These are phyloP conservation scores for Pythium phragmiticola DNA, from an alignment of 352 stramenopile genomes.

Conservation along the genomic window DNA sequence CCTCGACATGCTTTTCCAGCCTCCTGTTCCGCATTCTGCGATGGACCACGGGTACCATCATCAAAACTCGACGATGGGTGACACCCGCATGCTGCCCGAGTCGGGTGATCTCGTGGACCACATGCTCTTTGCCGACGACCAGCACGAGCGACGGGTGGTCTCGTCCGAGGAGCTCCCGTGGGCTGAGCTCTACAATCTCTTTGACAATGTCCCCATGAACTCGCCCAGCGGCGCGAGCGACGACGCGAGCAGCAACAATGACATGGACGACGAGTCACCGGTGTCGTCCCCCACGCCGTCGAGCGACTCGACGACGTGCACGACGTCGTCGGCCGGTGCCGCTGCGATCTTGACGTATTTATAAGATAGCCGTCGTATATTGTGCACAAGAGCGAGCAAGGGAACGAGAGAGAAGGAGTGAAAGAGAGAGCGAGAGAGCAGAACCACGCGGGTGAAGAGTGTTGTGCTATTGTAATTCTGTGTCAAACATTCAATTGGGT, in stretches of 20 bases:
- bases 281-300: conserved; percentile 30
- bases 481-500: too few relatives aligned
- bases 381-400: too few relatives aligned
- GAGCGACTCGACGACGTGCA: conserved; percentile 22
- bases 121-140: conserved; percentile 57
- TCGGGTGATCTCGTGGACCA: conserved; percentile 51
- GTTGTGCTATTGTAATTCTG: too few relatives aligned
- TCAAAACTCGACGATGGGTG: background rate
- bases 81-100: conserved; percentile 20
- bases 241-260: conserved; percentile 57
- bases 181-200: conserved; percentile 83
- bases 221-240: conserved; percentile 36
- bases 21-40: background rate
- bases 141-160: conserved; percentile 58
- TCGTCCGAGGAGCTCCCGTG: conserved; percentile 73
- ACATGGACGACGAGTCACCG: conserved; percentile 36
- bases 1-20: conserved; percentile 13
- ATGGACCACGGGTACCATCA: background rate
- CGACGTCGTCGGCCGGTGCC: conserved; percentile 18
- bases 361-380: conserved; percentile 29
- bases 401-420: too few relatives aligned
- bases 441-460: too few relatives aligned
- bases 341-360: conserved; percentile 65
- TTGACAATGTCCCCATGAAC: conserved; percentile 47
- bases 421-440: too few relatives aligned